A percentile compares a stretch with the other conserved stretches of the same genome.
Evolutionary conservation across 805 yeast species (phyloP).

Genomic region (Saturnispora zaruensis): DNA sequence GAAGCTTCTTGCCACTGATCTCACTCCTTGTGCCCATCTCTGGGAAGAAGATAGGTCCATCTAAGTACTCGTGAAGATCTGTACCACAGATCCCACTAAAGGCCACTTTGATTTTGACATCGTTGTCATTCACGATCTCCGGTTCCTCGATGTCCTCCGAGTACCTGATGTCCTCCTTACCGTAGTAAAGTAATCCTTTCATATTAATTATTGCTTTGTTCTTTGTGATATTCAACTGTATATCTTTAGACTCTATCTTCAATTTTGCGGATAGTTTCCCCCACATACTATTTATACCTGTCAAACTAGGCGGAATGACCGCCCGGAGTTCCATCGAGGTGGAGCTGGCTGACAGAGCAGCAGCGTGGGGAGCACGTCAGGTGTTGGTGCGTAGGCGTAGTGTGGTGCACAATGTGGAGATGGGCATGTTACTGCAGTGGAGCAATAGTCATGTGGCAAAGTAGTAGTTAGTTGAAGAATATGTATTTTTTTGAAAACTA

Average conservation of each 20-base stretch:
- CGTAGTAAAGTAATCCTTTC: conserved; percentile 44
- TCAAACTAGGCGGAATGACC: not conserved
- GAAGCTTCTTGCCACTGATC: conserved; percentile 32
- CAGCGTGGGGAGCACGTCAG: not conserved
- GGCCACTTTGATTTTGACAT: conserved; percentile 27
- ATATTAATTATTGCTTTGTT: conserved; percentile 18
- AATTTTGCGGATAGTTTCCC: not conserved
- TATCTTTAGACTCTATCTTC: not conserved
- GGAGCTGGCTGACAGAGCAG: not conserved
- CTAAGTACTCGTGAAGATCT: conserved; percentile 48
- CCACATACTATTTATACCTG: not conserved
- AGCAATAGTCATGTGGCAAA: not conserved
- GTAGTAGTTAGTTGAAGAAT: too few relatives aligned
- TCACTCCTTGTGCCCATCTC: conserved; percentile 22
- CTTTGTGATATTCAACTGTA: not conserved
- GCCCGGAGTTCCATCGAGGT: not conserved
- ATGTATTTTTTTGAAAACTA: too few relatives aligned
- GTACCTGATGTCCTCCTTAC: conserved; percentile 36
- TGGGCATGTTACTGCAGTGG: too few relatives aligned
- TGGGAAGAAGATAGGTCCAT: conserved; percentile 52
- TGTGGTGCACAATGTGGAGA: too few relatives aligned
- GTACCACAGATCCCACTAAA: conserved; percentile 61
- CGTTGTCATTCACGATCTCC: conserved; percentile 20
- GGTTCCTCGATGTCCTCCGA: conserved; percentile 27
- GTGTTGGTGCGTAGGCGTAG: not conserved